Conservation (phyloP, 2,329 filamentous ascomycete species). For the Curvularia hawaiiensis region DNA sequence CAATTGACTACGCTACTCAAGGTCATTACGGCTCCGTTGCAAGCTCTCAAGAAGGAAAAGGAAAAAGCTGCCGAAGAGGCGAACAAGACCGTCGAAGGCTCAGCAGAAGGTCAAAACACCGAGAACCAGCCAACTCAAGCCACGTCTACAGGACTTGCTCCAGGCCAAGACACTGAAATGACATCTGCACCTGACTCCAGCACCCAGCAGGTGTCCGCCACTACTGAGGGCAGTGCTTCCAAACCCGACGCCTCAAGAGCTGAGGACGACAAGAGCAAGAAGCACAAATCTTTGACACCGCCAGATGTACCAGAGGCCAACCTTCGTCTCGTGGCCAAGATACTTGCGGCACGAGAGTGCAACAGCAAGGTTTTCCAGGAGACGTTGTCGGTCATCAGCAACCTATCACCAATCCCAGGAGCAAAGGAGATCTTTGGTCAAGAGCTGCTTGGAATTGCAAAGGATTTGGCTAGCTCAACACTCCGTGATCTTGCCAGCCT, state of each 20-base stretch:
- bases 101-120: constrained; percentile 26
- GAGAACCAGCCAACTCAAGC: constrained; percentile 26
- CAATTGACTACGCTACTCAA: constrained; percentile 85
- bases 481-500: constrained; percentile 83
- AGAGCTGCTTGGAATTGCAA: constrained; percentile 87
- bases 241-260: constrained; percentile 46
- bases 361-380: constrained; percentile 98
- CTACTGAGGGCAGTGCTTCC: constrained; percentile 25
- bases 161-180: constrained; percentile 43
- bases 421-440: constrained; percentile 91
- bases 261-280: constrained; percentile 52
- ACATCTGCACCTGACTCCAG: constrained; percentile 38
- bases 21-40: constrained; percentile 84
- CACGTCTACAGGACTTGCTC: constrained; percentile 16
- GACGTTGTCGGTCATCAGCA: constrained; percentile 98
- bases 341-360: constrained; percentile 94
- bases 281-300: constrained; percentile 70
- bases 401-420: constrained; percentile 88
- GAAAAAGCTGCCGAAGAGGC: constrained; percentile 63
- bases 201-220: constrained; percentile 5
- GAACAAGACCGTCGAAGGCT: constrained; percentile 37
- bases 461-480: constrained; percentile 82
- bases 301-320: constrained; percentile 89
- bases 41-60: constrained; percentile 82
- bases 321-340: constrained; percentile 91